Evolutionary conservation across 768 basidiomycete genomes (phyloP), one percentile per base, ranked within the genome.

Genomic region (Suillus paluster): DNA sequence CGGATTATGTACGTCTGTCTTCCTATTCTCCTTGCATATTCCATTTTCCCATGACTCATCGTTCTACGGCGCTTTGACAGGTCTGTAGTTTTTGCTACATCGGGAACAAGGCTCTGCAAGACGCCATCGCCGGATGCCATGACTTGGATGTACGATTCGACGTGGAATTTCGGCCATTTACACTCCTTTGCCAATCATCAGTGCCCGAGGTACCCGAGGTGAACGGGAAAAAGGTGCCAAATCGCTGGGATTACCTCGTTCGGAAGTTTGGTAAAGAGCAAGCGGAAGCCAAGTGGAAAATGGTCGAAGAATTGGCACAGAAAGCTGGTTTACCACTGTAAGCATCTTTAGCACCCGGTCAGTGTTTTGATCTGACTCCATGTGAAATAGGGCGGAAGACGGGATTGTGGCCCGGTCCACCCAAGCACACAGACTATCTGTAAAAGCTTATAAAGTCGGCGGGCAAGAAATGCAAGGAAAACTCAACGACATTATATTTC

Each of bases 391-490:
- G 59, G 64, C 68, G 8, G 76, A 76, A 58, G 79, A 78, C 34
- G 79, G 80, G 2, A 63, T 68, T 23, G 63, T 84, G 17, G 73
- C 76, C 34, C 77, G 76, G 46, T 80, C 83, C 30, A 77, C 65
- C 21, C 69, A 75, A 17, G 77, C 78, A 3, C 83, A 85, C 63
- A 73, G 84, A 33, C 74, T 85, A 25, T 65, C 83, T 10, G 75
- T 74, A 39, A 78, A 80, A 54, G 81, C 82, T 11, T 81, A 77
- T 60, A 70, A 77, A 61, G 68, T 75, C 25, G 79, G 78, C 48
- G 81, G 82, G 10, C 72, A 77, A 64, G 63, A 67, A 25, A 74
- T 78, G 62, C 83, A 85, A 63, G 63, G 71, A 15, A 62, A 69
- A 1, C 63, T 84, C 1, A 72, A 76, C 57, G 67, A 77, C 34